Base-by-base conservation (phyloP, 495 filamentous ascomycete genomes). In the Penicillium lagena region DNA sequence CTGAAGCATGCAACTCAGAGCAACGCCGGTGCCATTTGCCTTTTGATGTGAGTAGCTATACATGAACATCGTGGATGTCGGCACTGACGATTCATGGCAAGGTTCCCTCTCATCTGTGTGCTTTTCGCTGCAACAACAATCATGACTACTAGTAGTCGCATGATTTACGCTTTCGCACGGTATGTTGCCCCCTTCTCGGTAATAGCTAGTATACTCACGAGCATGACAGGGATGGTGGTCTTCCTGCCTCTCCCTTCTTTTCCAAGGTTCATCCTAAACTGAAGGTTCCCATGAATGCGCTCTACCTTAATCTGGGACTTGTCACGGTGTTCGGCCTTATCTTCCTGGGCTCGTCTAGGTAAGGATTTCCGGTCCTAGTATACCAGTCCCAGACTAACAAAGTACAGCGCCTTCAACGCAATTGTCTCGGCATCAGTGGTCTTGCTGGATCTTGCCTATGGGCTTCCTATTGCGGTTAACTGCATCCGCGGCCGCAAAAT, bases 61-160 rank as follows among this genome's bases (percentile, higher is more conserved):
- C 9, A n/a, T 33, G 34, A 30, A 36, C 11, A 0, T 2, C 12
- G 37, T 13, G 35, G 7, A 17, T 12, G 14, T 1, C 4, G 33
- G 31, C 39, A 22, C 51, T 60, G 29, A 60, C 42, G 2, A 9
- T 11, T 6, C 10, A 13, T 13, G 22, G 22, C 4, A n/a, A 79
- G 77, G 35, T 80, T 89, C 56, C 85, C 86, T 1, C 69, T 89
- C 13, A 59, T 83, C 12, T 89, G 84, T 54, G 75, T 88, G 43
- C 60, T 90, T 1, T 88, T 90, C 53, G 83, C 83, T 7, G 74
- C 77, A 2, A 85, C 73, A 2, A 79, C 75, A 11, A 81, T 89
- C 51, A 85, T 87, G 82, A 86, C 85, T 4, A 89, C 86, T 9
- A 81, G 78, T 40, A 84, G 77, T 46, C 80, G 86, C 10, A 88